A percentile compares a stretch with the other conserved stretches of the same genome.
Conservation (phyloP, 495 filamentous ascomycete species). For the Neurospora tetrasperma region DNA sequence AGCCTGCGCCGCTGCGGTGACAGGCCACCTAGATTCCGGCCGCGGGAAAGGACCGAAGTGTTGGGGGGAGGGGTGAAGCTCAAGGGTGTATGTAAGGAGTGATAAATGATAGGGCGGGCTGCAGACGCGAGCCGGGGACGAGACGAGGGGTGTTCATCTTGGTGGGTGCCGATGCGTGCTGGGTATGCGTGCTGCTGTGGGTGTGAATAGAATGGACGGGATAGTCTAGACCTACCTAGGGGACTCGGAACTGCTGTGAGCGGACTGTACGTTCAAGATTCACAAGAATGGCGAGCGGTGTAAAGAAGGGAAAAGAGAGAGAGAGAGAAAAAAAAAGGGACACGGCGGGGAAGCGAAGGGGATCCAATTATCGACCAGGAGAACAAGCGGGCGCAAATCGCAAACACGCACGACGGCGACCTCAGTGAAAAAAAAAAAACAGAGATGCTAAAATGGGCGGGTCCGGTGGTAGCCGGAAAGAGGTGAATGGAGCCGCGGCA, state of each 20-base stretch:
- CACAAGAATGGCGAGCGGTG: slow-evolving; percentile 1
- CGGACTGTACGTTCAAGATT: not conserved
- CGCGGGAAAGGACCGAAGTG: not conserved
- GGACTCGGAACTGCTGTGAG: not conserved
- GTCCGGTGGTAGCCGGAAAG: slow-evolving; percentile 12
- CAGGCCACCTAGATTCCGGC: not conserved
- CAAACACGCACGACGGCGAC: slow-evolving; percentile 1
- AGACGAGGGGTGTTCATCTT: slow-evolving; percentile 4
- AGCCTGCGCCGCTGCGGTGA: not conserved
- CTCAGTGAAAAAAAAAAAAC: slow-evolving; percentile 13
- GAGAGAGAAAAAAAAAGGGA: slow-evolving; percentile 7
- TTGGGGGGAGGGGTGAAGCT: not conserved
- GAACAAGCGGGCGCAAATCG: not conserved
- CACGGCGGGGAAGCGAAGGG: slow-evolving; percentile 10
- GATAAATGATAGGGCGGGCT: not conserved
- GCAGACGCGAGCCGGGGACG: slow-evolving; percentile 15
- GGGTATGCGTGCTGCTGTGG: not conserved
- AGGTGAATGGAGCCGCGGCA: slow-evolving; percentile 10
- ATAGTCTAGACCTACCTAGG: not conserved
- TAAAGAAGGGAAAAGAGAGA: slow-evolving; percentile 13
- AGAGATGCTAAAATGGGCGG: slow-evolving; percentile 7
- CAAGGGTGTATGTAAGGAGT: not conserved
- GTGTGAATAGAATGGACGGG: slow-evolving; percentile 1
- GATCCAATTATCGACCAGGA: not conserved
- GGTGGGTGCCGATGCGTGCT: slow-evolving; percentile 10